Base-by-base conservation (phyloP, 345 rosid species). In the Ceriops tagal region DNA sequence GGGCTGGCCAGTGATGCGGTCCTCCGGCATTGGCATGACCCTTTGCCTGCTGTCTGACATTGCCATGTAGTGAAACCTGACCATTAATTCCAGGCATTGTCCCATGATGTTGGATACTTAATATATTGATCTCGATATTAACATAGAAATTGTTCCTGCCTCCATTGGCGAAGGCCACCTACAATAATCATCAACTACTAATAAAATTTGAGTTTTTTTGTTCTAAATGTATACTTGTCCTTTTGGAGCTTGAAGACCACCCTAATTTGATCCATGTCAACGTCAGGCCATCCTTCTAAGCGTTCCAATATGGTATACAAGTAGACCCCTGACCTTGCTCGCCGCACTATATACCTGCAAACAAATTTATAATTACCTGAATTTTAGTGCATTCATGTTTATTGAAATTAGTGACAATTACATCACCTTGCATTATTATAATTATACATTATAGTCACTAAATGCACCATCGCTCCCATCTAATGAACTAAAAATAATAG, bases 211-310 rank as follows among this genome's bases (percentile, higher is more conserved):
- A n/a, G 7, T 53, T 53, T 5, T 9, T 53, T 53, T 8, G 22
- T 53, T 53, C 22, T 7, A 2, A 1, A 56, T 43, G 34, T 5
- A 9, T 75, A 72, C 76, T 27, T 72, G 51, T 72, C 18, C 9
- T 15, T 18, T 26, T 35, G 61, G 15, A 72, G 76, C 64, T 66
- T 72, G 65, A 65, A 72, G 28, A 66, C 76, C 8, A 72, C 26
- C 20, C 76, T 65, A 21, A 72, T 58, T 37, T 72, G 66, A 34
- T 72, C 70, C 59, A 72, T 65, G 30, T 65, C 61, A 22, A 60
- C 39, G 15, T 72, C 71, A 9, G 71, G 70, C 76, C 76, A 72
- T 52, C 71, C 76, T 59, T 72, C 18, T 35, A 66, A 72, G 21
- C 76, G 70, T 51, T 72, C 76, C 34, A 72, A 47, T 9, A 72